These are phyloP conservation scores for Eimeria maxima DNA, from an alignment of 169 alveolate species.

Conservation along the genomic window DNA sequence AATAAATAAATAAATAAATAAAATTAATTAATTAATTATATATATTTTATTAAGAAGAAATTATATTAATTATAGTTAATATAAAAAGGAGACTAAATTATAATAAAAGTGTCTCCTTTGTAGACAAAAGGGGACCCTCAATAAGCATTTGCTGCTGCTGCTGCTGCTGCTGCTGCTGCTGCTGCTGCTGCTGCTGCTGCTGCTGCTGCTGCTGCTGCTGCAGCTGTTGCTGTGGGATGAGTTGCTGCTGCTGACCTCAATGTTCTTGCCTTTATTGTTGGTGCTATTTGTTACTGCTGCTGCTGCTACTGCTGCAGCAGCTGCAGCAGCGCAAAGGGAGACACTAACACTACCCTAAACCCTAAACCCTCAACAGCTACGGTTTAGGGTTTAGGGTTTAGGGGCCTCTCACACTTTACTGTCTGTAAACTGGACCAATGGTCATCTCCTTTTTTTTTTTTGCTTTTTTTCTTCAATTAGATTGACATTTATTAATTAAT, in stretches of 20 bases:
- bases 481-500: too few relatives aligned
- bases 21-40: too few relatives aligned
- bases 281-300: too few relatives aligned
- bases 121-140: background rate
- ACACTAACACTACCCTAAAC: background rate
- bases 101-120: too few relatives aligned
- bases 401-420: background rate
- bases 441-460: background rate
- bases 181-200: constrained; percentile 22
- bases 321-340: background rate
- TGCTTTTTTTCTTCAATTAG: too few relatives aligned
- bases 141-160: too few relatives aligned
- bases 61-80: too few relatives aligned
- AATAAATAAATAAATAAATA: too few relatives aligned
- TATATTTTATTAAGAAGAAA: too few relatives aligned
- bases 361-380: background rate
- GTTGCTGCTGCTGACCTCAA: background rate
- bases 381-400: constrained; percentile 2
- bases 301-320: background rate
- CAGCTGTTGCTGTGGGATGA: background rate
- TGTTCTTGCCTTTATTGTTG: too few relatives aligned
- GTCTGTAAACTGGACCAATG: background rate
- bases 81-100: too few relatives aligned
- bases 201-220: constrained; percentile 46
- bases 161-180: background rate